Evolutionary conservation across 306 rosid genomes (phyloP).

Genomic region (Castanea mollissima): DNA sequence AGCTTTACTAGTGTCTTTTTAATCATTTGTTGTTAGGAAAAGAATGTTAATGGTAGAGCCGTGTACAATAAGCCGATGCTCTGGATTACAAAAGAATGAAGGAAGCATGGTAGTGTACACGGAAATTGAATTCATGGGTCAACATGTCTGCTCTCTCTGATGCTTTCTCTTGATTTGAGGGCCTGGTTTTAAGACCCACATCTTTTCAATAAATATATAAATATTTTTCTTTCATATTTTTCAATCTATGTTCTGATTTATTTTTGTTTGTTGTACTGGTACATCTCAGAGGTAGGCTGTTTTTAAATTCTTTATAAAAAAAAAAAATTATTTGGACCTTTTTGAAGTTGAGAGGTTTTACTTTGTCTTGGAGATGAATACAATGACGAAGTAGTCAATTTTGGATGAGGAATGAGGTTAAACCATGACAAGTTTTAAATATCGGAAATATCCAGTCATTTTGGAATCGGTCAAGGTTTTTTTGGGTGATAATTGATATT

Average conservation of each 20-base stretch:
- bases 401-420: too few species aligned
- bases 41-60: neutral
- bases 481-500: too few species aligned
- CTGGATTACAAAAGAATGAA: conserved; percentile 63
- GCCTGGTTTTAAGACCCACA: conserved; percentile 93
- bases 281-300: too few species aligned
- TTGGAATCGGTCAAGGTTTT: too few species aligned
- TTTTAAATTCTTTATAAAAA: too few species aligned
- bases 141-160: conserved; percentile 90
- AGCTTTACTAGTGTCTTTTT: neutral
- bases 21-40: neutral
- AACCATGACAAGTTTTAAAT: too few species aligned
- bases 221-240: neutral
- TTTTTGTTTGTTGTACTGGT: too few species aligned
- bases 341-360: too few species aligned
- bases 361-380: too few species aligned
- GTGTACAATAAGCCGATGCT: conserved; percentile 99
- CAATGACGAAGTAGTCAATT: too few species aligned
- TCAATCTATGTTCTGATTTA: neutral
- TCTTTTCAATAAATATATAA: neutral
- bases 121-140: conserved; percentile 61
- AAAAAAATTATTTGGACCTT: too few species aligned
- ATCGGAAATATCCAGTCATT: too few species aligned
- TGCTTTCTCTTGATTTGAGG: conserved; percentile 60
- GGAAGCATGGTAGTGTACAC: conserved; percentile 89